Evolutionary conservation across 768 basidiomycete genomes (phyloP), one percentile per base, ranked within the genome.

Genomic region (Leccinum uliginosum): DNA sequence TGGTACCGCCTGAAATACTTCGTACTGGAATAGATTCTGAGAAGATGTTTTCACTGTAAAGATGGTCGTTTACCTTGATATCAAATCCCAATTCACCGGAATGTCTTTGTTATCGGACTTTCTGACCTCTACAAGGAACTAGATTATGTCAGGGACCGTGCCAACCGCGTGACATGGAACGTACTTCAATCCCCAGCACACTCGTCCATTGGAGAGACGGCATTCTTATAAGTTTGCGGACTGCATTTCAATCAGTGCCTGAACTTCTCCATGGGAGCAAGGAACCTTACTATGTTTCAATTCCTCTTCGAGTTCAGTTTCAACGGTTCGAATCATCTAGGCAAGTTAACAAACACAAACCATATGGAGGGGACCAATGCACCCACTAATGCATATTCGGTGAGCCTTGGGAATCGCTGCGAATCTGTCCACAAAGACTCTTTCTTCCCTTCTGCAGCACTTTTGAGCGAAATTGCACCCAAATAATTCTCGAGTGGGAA

Each of bases 81-180:
- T 76, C 47, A 84, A 67, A 11, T 77, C 71, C 90, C 91, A 95
- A 38, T 72, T 72, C 9, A 72, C 69, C 2, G 83, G 84, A 1
- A 77, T 67, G 7, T 73, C 71, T 44, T 68, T 71, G 34, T 73
- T 80, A 60, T 71, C 85, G 67, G 68, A 80, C 53, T 83, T 84
- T 58, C 83, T 86, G 23, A 96, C 72, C 69, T 96, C 91, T 10
- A 96, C 76, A 10, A 97, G 75, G 68, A 82, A 95, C 87, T 97
- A 62, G 7, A 8, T 34, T 24, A 59, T 32, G 24, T 32, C 34
- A 43, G 43, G 29, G 6, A 8, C 32, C 34, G 38, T 21, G 40
- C 19, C 34, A 12, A 23, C 17, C 15, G 23, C 4, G 34, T 46
- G 50, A 26, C 24, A 47, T 32, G n/a, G 21, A 7, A 61, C 58